These are phyloP conservation scores for Fagus sylvatica DNA, from an alignment of 306 rosid genomes.

Conservation along the genomic window DNA sequence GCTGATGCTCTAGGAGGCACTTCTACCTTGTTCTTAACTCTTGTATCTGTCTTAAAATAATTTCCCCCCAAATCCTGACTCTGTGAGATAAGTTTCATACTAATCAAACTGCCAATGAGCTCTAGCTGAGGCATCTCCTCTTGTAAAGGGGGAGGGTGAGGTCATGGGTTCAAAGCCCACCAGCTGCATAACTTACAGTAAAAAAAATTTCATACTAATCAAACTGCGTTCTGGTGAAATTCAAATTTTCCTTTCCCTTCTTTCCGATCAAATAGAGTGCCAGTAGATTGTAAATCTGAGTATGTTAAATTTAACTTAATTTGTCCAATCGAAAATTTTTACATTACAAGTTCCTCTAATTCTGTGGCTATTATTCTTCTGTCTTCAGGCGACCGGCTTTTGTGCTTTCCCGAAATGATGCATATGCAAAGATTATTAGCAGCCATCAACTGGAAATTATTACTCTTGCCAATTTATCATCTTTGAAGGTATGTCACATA, in stretches of 20 bases:
- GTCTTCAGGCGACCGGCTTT: conserved; percentile 44
- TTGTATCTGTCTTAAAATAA: no score
- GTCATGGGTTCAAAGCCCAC: no score
- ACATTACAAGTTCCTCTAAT: neutral
- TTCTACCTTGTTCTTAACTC: no score
- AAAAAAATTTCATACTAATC: neutral
- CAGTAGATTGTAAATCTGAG: neutral
- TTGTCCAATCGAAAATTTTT: neutral
- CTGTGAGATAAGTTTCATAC: no score
- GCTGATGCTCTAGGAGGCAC: no score
- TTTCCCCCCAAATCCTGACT: no score
- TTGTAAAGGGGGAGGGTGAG: no score
- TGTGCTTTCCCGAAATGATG: conserved; percentile 30
- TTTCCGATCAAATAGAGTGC: neutral
- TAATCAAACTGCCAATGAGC: no score
- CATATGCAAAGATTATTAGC: conserved; percentile 31
- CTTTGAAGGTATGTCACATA: conserved; percentile 44
- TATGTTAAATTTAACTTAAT: neutral
- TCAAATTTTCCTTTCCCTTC: neutral
- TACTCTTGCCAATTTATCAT: conserved; percentile 76
- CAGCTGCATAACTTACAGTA: no score
- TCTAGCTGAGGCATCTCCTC: no score
- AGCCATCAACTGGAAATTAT: conserved; percentile 60
- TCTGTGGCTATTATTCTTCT: neutral
- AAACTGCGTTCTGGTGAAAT: neutral